These are phyloP conservation scores for Aspergillus bombycis DNA, from an alignment of 2,329 filamentous ascomycete genomes.

Conservation along the genomic window DNA sequence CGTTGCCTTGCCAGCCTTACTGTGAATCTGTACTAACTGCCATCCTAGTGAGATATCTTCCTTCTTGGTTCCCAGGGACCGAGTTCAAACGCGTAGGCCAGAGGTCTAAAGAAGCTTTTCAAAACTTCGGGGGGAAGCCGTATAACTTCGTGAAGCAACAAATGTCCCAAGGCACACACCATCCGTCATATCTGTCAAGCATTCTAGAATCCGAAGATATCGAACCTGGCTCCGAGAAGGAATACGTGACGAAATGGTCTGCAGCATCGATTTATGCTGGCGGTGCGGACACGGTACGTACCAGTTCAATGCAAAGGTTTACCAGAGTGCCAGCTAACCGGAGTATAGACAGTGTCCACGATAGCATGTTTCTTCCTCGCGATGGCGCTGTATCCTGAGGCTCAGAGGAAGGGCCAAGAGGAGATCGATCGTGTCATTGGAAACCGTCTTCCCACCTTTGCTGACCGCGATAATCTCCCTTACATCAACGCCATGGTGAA, in stretches of 20 bases:
- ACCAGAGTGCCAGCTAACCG: background rate
- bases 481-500: conserved; percentile 39
- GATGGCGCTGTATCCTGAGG: conserved; percentile 23
- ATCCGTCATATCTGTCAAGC: conserved; percentile 45
- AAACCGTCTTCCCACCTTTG: conserved; percentile 13
- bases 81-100: conserved; percentile 47
- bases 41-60: conserved; percentile 34
- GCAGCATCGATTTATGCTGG: conserved; percentile 48
- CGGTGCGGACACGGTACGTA: conserved; percentile 45
- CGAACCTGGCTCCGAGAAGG: conserved; percentile 32
- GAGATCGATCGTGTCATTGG: conserved; percentile 24
- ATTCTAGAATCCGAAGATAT: conserved; percentile 30
- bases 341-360: conserved; percentile 16
- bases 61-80: conserved; percentile 51
- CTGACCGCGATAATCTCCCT: conserved; percentile 29
- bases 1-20: too few species aligned
- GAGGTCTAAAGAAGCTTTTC: conserved; percentile 33
- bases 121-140: conserved; percentile 40
- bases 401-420: conserved; percentile 19
- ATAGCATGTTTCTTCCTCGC: conserved; percentile 22
- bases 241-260: conserved; percentile 31
- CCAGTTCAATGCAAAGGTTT: too few species aligned
- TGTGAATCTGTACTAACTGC: background rate
- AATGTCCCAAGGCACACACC: conserved; percentile 34
- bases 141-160: conserved; percentile 49